Base-by-base conservation (phyloP, 2,329 filamentous ascomycete genomes). In the Triangularia verruculosa region DNA sequence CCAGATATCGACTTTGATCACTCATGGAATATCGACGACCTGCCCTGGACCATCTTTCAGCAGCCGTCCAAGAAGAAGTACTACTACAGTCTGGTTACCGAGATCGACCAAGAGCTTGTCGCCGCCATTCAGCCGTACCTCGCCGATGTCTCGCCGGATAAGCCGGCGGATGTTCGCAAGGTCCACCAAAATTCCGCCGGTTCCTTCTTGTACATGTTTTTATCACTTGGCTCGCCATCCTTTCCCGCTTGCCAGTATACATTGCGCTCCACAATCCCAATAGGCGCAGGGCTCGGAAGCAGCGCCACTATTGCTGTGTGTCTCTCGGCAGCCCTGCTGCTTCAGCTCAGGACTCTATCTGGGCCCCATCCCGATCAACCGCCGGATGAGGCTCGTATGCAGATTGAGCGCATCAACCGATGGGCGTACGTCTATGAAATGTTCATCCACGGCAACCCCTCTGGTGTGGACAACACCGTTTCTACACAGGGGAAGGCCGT, bases 341-440 rank as follows among this genome's bases (percentile, higher is more conserved):
- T 96, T 61, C 95, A 98, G 76, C 89, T 96, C 67, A 89, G 93
- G 59, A 92, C 93, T 2, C 82, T 99, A 5, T 90, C 92, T 1
- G 93, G 93, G 0, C 95, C 95, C 1, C 94, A 98, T 74, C 91
- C 91, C 0, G 94, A 98, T 71, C 94, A 98, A 76, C 92, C 93
- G 3, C 78, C 87, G 0, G 88, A 92, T 61, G 95, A 99, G 78
- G 92, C 92, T n/a, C 88, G 91, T 64, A 78, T 93, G 52, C 94
- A 99, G 74, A 85, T 98, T 28, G 93, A 98, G 78, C 88, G 94
- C 67, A 97, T 99, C 78, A 99, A 99, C 77, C 86, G 91, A 66
- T 99, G 96, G 95, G 93, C 95, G 0, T 98, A 97, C 76, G 95
- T 99, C 0, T 90, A 90, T 24, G 95, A 99, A 76, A 90, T 98